A percentile compares a stretch with the other conserved stretches of the same genome.
Conservation (phyloP, 2,329 filamentous ascomycete species). For the Aspergillus versicolor region DNA sequence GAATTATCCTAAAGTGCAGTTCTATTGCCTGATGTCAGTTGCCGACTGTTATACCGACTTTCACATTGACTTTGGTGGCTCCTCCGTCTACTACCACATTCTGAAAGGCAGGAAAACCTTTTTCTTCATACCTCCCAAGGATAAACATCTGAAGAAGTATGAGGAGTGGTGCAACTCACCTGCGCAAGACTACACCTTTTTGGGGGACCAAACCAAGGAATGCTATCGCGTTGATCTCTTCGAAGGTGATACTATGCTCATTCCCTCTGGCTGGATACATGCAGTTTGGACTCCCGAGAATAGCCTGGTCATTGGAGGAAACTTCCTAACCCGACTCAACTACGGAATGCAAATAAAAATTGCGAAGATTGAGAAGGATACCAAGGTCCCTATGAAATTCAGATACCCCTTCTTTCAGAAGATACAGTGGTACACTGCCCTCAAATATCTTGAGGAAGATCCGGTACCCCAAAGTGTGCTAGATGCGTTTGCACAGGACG, state of each 20-base stretch:
- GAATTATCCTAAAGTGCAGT: slow-evolving; percentile 64
- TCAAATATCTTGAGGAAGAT: slow-evolving; percentile 64
- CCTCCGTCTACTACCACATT: slow-evolving; percentile 70
- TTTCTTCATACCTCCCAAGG: slow-evolving; percentile 69
- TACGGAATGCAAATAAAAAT: slow-evolving; percentile 67
- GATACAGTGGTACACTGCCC: slow-evolving; percentile 66
- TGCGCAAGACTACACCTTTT: slow-evolving; percentile 65
- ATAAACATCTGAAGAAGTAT: slow-evolving; percentile 68
- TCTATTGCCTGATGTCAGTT: slow-evolving; percentile 70
- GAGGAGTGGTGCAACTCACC: slow-evolving; percentile 70
- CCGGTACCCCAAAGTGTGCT: slow-evolving; percentile 59
- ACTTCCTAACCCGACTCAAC: slow-evolving; percentile 65
- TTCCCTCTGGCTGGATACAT: slow-evolving; percentile 71
- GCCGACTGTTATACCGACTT: slow-evolving; percentile 71
- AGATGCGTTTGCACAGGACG: slow-evolving; percentile 55
- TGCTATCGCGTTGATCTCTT: slow-evolving; percentile 66
- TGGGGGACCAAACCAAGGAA: slow-evolving; percentile 64
- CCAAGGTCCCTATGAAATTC: slow-evolving; percentile 65
- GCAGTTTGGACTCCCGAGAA: slow-evolving; percentile 70
- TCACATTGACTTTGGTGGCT: slow-evolving; percentile 70
- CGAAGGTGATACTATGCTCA: slow-evolving; percentile 68
- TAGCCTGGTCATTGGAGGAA: slow-evolving; percentile 69
- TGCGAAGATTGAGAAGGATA: slow-evolving; percentile 65
- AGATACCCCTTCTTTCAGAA: slow-evolving; percentile 69
- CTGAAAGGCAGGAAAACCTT: slow-evolving; percentile 68